Percentiles rank a stretch among this genome's conserved stretches.
Conservation (phyloP, 2,329 filamentous ascomycete genomes). For the Colletotrichum tanaceti region DNA sequence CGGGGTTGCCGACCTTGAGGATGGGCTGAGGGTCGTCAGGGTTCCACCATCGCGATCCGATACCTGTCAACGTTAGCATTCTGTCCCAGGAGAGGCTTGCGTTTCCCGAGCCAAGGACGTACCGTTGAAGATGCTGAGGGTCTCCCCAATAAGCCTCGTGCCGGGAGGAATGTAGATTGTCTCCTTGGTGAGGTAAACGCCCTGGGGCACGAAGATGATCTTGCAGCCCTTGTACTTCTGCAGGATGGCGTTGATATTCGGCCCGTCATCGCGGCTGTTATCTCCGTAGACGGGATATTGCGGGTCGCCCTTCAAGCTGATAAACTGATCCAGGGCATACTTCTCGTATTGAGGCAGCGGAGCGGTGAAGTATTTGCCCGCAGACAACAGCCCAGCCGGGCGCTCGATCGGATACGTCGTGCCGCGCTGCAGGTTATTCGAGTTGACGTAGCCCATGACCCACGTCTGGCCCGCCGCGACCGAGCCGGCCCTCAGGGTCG, state of each 20-base stretch:
- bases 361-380: constrained; percentile 47
- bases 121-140: constrained; percentile 61
- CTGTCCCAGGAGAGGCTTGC: not conserved
- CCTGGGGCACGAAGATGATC: constrained; percentile 55
- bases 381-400: constrained; percentile 47
- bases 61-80: constrained; percentile 44
- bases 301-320: constrained; percentile 59
- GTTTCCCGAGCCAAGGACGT: not conserved
- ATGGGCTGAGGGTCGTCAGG: constrained; percentile 58
- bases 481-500: constrained; percentile 33
- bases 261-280: constrained; percentile 51
- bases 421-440: constrained; percentile 47
- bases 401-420: constrained; percentile 47
- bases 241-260: constrained; percentile 48
- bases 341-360: constrained; percentile 56
- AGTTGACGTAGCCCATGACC: constrained; percentile 45
- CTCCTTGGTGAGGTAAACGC: constrained; percentile 34
- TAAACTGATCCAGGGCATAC: constrained; percentile 54
- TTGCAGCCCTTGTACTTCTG: constrained; percentile 49
- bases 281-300: constrained; percentile 56
- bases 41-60: constrained; percentile 59
- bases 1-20: constrained; percentile 61
- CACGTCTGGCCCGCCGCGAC: constrained; percentile 45
- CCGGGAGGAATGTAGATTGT: constrained; percentile 45
- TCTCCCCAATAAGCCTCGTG: constrained; percentile 66